phyloP scores from a whole-genome alignment of 2,329 filamentous ascomycete genomes.

The Sclerotiophoma versabilis region DNA sequence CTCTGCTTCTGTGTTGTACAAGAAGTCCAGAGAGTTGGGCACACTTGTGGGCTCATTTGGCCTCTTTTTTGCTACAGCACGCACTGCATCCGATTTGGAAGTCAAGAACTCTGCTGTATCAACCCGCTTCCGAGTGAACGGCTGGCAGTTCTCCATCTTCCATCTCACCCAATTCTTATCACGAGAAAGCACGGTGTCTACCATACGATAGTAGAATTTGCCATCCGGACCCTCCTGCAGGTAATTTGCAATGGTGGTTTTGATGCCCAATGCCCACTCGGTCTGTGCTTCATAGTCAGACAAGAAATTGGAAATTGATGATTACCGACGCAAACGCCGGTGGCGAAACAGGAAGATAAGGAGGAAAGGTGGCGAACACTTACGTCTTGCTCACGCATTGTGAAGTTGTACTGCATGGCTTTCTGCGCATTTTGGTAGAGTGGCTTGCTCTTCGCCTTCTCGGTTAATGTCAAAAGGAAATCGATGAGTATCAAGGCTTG shows the following conservation, averaged over 20 bases:
- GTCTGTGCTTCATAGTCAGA: constrained; percentile 61
- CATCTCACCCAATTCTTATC: constrained; percentile 99
- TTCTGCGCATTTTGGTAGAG: constrained; percentile 77
- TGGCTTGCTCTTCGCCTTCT: constrained; percentile 81
- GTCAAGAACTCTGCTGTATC: constrained; percentile 72
- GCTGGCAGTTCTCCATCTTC: constrained; percentile 93
- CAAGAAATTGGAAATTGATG: constrained; percentile 32
- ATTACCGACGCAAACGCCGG: constrained; percentile 25
- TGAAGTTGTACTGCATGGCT: constrained; percentile 82
- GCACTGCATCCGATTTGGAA: constrained; percentile 71
- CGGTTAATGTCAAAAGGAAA: constrained; percentile 89
- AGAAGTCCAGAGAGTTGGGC: constrained; percentile 63
- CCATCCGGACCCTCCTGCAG: constrained; percentile 82
- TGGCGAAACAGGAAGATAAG: constrained; percentile 24
- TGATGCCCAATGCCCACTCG: constrained; percentile 84
- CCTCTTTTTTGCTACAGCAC: constrained; percentile 73
- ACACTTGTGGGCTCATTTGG: constrained; percentile 59
- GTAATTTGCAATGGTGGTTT: constrained; percentile 80
- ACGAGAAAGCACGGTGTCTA: constrained; percentile 91
- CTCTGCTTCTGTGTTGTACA: constrained; percentile 70
- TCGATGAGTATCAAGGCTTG: constrained; percentile 95
- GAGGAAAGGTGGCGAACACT: constrained; percentile 48
- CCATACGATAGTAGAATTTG: constrained; percentile 93
- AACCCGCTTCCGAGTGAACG: constrained; percentile 79
- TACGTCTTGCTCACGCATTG: constrained; percentile 82